Base-by-base conservation (phyloP, 805 yeast species). In the Maudiozyma pseudohumilis region DNA sequence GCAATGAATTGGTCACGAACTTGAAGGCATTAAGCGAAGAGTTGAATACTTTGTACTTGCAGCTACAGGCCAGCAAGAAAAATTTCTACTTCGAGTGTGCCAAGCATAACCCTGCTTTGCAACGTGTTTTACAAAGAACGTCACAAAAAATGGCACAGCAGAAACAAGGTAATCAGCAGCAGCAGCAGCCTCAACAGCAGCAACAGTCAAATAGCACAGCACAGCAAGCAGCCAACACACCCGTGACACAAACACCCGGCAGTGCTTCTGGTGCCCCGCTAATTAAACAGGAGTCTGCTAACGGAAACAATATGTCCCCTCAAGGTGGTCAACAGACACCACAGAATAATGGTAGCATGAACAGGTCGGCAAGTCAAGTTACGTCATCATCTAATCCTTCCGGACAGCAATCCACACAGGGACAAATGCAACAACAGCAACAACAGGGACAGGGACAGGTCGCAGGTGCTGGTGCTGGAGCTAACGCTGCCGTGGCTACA, bases 401-500 rank as follows among this genome's bases (percentile, higher is more conserved):
- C 19, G 11, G 25, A 17, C 10, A 31, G 21, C 10, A 19, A 11
- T 8, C 7, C 6, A 8, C n/a, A 11, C 11, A 8, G 11, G 13
- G 16, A 26, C 7, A n/a, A n/a, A n/a, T n/a, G n/a, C n/a, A n/a
- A n/a, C 32, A 26, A 16, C 32, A 20, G n/a, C 38, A 34, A 34
- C 37, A 37, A 19, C 23, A 34, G 16, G 16, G n/a, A 37, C 54
- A 44, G 20, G 40, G 68, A 9, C 68, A 73, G 21, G 65, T 68
- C 1, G 69, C 74, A 2, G 54, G 62, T 27, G 76, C 66, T 6
- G n/a, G n/a, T n/a, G n/a, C 15, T 8, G 29, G 13, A 16, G 16
- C 19, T 2, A 69, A 68, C 48, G 75, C 75, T 2, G 65, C 67
- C 12, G 55, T 49, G 40, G 54, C 62, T 15, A 52, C 53, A 11